Evolutionary conservation across 1,139 yeast genomes (phyloP).

Genomic region (Yamadazyma sp.): DNA sequence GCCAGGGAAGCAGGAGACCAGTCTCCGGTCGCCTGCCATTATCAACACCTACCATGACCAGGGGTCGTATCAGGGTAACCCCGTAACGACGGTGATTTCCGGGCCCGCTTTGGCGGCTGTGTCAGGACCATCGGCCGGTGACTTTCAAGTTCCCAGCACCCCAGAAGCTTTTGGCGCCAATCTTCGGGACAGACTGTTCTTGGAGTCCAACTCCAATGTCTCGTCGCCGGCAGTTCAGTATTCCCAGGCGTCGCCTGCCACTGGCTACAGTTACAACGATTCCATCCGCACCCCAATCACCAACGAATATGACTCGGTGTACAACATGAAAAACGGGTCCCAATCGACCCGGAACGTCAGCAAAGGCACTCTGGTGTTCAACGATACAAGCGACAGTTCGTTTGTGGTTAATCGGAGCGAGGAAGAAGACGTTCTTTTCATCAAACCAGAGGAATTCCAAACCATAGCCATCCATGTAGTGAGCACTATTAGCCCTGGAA

Average conservation of each 20-base stretch:
- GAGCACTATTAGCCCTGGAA: conserved; percentile 44
- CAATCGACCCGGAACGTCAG: conserved; percentile 4
- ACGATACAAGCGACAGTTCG: not conserved
- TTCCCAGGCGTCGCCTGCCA: conserved; percentile 11
- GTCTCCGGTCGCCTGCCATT: conserved; percentile 19
- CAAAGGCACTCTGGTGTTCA: not conserved
- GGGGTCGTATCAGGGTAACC: too few species aligned
- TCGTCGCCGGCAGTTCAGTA: conserved; percentile 4
- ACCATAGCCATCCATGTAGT: conserved; percentile 61
- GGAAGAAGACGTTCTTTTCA: conserved; percentile 37
- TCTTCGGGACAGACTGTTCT: too few species aligned
- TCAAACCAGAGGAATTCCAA: conserved; percentile 66
- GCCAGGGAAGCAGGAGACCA: not conserved
- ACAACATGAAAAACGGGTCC: conserved; percentile 7
- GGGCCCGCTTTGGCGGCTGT: too few species aligned
- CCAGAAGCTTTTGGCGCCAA: conserved; percentile 19
- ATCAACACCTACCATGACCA: not conserved
- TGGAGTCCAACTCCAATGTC: too few species aligned
- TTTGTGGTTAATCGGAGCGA: conserved; percentile 8
- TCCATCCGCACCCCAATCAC: conserved; percentile 11
- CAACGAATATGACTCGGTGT: conserved; percentile 11
- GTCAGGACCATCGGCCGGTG: conserved; percentile 3
- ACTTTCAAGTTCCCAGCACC: conserved; percentile 16
- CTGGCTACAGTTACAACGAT: conserved; percentile 11
- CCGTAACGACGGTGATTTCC: too few species aligned